These are phyloP conservation scores for Alternaria metachromatica DNA, from an alignment of 2,329 filamentous ascomycete genomes.

Conservation along the genomic window DNA sequence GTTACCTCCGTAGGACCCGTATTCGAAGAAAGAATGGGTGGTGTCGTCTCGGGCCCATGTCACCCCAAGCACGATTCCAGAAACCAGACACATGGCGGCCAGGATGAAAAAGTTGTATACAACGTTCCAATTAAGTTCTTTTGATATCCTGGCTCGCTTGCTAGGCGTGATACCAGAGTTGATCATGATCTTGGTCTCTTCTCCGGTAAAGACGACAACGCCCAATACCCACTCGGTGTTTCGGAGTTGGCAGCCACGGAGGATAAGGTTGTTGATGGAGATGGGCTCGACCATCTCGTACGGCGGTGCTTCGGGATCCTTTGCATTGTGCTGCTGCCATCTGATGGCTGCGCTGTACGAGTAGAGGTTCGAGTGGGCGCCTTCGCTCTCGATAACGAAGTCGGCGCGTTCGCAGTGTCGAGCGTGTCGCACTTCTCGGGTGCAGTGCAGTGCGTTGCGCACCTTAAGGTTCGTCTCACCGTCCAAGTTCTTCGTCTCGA, in stretches of 20 bases:
- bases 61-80: constrained; percentile 83
- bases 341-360: constrained; percentile 89
- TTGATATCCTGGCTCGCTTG: constrained; percentile 88
- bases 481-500: constrained; percentile 97
- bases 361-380: constrained; percentile 92
- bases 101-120: constrained; percentile 94
- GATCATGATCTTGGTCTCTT: constrained; percentile 99
- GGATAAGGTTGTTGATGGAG: constrained; percentile 90
- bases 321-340: constrained; percentile 78
- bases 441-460: constrained; percentile 85
- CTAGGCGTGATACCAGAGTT: constrained; percentile 95
- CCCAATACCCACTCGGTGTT: constrained; percentile 97
- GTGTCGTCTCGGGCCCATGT: constrained; percentile 78
- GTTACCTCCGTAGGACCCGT: constrained; percentile 75
- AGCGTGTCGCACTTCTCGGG: constrained; percentile 82
- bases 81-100: constrained; percentile 85
- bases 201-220: constrained; percentile 90
- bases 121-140: constrained; percentile 96
- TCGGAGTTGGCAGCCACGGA: constrained; percentile 89
- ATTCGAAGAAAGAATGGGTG: constrained; percentile 84
- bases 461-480: constrained; percentile 98
- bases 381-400: constrained; percentile 88
- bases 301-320: constrained; percentile 66
- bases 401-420: constrained; percentile 89
- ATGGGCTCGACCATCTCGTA: constrained; percentile 90